Evolutionary conservation across 805 yeast species (phyloP), one percentile per base, ranked within the genome.

Genomic region (Isabelozyma heimii): DNA sequence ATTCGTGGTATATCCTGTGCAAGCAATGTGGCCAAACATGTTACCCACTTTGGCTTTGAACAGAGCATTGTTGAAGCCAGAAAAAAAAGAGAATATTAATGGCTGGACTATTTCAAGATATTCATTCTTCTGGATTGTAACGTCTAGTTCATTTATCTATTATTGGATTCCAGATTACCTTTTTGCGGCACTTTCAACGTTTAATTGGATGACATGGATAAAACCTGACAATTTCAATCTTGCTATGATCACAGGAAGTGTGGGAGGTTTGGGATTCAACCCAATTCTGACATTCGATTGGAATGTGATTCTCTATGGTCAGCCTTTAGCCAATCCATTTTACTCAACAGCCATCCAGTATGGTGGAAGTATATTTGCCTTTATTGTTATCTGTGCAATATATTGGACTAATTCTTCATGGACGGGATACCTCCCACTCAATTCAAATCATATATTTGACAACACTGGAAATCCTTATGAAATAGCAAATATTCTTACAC

Each of bases 191-290:
- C 57, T 77, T 9, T 72, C 76, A 8, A 57, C 65, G 2, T 77
- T 77, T 63, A 72, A 75, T 55, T 83, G 87, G 87, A 71, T 79
- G 55, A 72, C 80, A 3, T 82, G 86, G 85, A 81, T 81, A 43
- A 62, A 65, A 5, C 85, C 84, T 13, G 51, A 72, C 38, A 80
- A 79, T 58, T 66, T 73, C 50, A 72, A 74, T 54, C 60, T 82
- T 46, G 79, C 81, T 12, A 57, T 62, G 8, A 61, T 82, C n/a
- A 77, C 83, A 9, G 85, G 87, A 24, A 58, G 69, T 13, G 49
- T 54, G 9, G 42, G 49, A 26, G 84, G 84, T 13, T 50, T 81
- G 20, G 85, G 85, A 8, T 50, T 80, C 40, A 81, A 80, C 58
- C 85, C 85, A n/a, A 55, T 78, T 42, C 61, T 84, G 9, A 71